A percentile compares a stretch with the other conserved stretches of the same genome.
Conservation (phyloP, 1,284 basidiomycete species). For the Xanthoconium separans region DNA sequence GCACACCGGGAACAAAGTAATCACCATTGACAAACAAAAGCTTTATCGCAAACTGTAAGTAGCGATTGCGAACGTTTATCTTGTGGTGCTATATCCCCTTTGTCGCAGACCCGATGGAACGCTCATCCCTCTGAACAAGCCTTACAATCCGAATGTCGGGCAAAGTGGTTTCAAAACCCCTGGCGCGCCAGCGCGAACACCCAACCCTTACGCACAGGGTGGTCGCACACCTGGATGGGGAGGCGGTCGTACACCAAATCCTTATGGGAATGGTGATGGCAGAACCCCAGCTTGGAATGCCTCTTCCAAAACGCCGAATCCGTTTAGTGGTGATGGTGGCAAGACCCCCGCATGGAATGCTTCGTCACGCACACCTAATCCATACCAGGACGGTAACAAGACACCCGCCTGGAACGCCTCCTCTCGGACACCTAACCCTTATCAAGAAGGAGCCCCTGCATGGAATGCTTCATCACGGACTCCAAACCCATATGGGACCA, state of each 20-base stretch:
- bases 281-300: slow-evolving; percentile 64
- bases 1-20: slow-evolving; percentile 86
- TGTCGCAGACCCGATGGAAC: slow-evolving; percentile 51
- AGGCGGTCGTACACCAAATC: slow-evolving; percentile 56
- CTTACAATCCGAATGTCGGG: slow-evolving; percentile 27
- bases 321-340: slow-evolving; percentile 51
- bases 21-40: slow-evolving; percentile 83
- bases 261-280: slow-evolving; percentile 50
- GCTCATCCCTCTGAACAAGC: slow-evolving; percentile 44
- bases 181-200: slow-evolving; percentile 36
- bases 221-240: slow-evolving; percentile 43
- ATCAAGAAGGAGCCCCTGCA: slow-evolving; percentile 50
- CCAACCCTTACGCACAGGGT: slow-evolving; percentile 38
- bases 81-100: slow-evolving; percentile 4
- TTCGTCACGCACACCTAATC: slow-evolving; percentile 60
- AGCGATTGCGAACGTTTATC: background rate
- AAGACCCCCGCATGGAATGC: slow-evolving; percentile 67
- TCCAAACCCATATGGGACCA: slow-evolving; percentile 51
- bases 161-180: slow-evolving; percentile 30
- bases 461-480: slow-evolving; percentile 58
- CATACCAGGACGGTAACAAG: slow-evolving; percentile 33
- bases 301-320: slow-evolving; percentile 60
- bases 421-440: slow-evolving; percentile 67
- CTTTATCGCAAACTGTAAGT: slow-evolving; percentile 78
- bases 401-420: slow-evolving; percentile 43